Conservation (phyloP, 148 eudicot genomes). For the Rhododendron molle region DNA sequence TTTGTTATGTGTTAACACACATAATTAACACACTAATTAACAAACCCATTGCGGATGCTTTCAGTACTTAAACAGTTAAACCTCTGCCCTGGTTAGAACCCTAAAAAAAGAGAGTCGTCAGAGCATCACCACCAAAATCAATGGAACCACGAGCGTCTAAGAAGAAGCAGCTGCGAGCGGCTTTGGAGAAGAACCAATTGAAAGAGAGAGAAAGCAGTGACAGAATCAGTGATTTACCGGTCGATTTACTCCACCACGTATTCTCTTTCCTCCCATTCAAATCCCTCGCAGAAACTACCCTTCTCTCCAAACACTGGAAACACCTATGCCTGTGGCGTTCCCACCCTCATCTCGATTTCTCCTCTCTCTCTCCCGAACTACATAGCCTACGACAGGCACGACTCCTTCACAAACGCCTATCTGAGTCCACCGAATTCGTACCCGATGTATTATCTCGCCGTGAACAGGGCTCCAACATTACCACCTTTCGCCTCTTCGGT, state of each 20-base stretch:
- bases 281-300: neutral
- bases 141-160: neutral
- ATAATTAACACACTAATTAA: too few relatives aligned
- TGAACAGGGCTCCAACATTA: conserved; percentile 7
- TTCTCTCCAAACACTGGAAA: neutral
- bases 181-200: neutral
- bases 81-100: too few relatives aligned
- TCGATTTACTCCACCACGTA: neutral
- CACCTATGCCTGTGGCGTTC: neutral
- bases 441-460: too few relatives aligned
- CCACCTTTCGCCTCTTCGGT: conserved; percentile 7
- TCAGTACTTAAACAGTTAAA: too few relatives aligned
- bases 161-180: neutral
- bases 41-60: too few relatives aligned
- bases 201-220: neutral
- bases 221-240: neutral
- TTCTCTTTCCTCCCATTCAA: neutral
- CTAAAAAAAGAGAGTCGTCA: too few relatives aligned
- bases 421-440: too few relatives aligned
- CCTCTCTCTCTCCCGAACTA: neutral
- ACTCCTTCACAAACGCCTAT: too few relatives aligned
- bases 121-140: too few relatives aligned
- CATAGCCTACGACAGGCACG: too few relatives aligned
- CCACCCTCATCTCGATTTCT: neutral
- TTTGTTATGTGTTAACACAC: too few relatives aligned